Evolutionary conservation across 176 grass and related monocot species (phyloP).

Genomic region (Tillandsia leiboldiana): DNA sequence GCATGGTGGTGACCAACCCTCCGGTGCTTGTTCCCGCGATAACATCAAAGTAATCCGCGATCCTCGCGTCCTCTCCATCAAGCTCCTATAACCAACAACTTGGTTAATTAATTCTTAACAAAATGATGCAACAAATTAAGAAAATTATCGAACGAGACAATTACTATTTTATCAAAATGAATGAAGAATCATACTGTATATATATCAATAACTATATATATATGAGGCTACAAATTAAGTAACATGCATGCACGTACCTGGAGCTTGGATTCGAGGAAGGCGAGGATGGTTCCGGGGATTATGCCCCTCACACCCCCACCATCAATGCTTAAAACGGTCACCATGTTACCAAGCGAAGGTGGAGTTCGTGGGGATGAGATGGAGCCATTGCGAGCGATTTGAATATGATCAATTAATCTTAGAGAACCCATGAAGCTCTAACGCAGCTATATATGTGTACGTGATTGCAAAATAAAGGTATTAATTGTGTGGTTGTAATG

Average conservation of each 20-base stretch:
- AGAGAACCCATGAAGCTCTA: no score
- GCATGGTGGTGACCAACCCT: conserved; percentile 49
- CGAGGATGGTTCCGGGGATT: conserved; percentile 42
- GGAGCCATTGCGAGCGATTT: no score
- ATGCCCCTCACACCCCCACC: conserved; percentile 42
- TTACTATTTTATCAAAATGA: no score
- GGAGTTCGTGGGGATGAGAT: neutral
- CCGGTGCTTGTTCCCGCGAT: conserved; percentile 67
- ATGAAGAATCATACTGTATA: no score
- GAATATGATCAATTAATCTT: no score
- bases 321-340: conserved; percentile 44
- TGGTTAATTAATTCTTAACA: no score
- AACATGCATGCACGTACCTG: conserved; percentile 3
- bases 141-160: no score
- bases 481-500: no score
- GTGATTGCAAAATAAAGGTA: no score
- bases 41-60: conserved; percentile 65
- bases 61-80: conserved; percentile 41
- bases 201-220: no score
- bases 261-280: conserved; percentile 39
- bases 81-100: neutral
- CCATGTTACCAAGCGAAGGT: conserved; percentile 18
- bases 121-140: no score
- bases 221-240: neutral
- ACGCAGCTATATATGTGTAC: no score